Percentiles rank a stretch among this genome's conserved stretches.
Conservation (phyloP, 441 rosid species). For the Erodium texanum region DNA sequence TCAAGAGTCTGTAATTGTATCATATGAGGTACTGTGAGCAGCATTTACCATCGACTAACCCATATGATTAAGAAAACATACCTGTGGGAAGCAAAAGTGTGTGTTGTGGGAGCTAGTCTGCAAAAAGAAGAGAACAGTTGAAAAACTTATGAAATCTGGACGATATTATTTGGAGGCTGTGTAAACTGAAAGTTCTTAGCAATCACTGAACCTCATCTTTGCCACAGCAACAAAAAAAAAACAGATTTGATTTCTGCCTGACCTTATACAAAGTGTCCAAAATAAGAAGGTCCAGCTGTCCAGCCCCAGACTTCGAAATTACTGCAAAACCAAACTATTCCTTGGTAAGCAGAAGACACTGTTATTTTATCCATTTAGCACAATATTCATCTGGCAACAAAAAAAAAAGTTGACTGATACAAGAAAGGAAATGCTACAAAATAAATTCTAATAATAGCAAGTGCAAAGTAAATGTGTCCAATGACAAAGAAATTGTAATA, state of each 20-base stretch:
- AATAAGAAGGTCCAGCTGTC: conserved; percentile 83
- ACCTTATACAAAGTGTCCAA: conserved; percentile 82
- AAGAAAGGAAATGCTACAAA: not conserved
- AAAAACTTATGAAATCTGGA: too few relatives aligned
- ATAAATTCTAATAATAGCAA: not conserved
- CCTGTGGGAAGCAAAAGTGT: conserved; percentile 84
- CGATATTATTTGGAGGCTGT: too few relatives aligned
- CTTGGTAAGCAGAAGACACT: not conserved
- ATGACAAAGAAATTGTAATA: too few relatives aligned
- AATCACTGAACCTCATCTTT: too few relatives aligned
- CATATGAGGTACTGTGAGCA: not conserved
- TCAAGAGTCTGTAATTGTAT: conserved; percentile 43
- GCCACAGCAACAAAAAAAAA: too few relatives aligned
- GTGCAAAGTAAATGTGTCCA: not conserved
- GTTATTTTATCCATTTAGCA: too few relatives aligned
- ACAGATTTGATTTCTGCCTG: too few relatives aligned
- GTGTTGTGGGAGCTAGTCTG: conserved; percentile 66
- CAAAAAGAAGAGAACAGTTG: conserved; percentile 15
- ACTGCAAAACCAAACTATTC: conserved; percentile 34
- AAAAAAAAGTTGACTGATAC: not conserved
- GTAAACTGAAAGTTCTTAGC: too few relatives aligned
- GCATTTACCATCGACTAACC: too few relatives aligned
- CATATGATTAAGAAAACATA: conserved; percentile 8
- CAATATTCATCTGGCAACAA: too few relatives aligned
- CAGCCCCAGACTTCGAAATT: conserved; percentile 73